Conservation (phyloP, 306 rosid species). For the Fragaria iinumae region DNA sequence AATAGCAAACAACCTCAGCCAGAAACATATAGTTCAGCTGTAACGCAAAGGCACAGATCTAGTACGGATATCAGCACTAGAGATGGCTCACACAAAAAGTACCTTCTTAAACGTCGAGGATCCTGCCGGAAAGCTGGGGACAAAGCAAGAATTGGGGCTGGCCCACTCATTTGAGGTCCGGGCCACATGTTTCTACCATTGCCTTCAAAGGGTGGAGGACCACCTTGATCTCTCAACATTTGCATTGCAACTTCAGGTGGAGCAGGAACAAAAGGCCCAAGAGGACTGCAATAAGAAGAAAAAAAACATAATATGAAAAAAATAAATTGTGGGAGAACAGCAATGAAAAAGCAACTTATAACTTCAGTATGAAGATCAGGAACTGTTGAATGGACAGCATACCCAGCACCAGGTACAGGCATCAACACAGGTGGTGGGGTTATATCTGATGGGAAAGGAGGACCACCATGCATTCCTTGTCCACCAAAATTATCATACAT, state of each 20-base stretch:
- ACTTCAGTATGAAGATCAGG: constrained; percentile 3
- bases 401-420: constrained; percentile 99
- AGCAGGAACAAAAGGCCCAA: constrained; percentile 99
- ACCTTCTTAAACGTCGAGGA: constrained; percentile 95
- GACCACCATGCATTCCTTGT: constrained; percentile 55
- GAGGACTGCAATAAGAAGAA: constrained; percentile 56
- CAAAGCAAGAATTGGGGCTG: constrained; percentile 74
- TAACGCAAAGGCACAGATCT: background rate
- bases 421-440: constrained; percentile 87
- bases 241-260: constrained; percentile 99
- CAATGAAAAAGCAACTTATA: background rate
- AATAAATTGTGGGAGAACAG: background rate
- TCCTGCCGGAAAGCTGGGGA: constrained; percentile 78
- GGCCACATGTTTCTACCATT: constrained; percentile 67
- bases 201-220: constrained; percentile 81
- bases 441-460: constrained; percentile 77
- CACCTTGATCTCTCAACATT: constrained; percentile 96
- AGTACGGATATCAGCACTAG: background rate
- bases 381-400: constrained; percentile 22
- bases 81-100: constrained; percentile 18
- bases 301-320: background rate
- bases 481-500: constrained; percentile 80
- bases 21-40: background rate
- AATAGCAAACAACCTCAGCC: background rate
- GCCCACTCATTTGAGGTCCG: constrained; percentile 79